These are phyloP conservation scores for Phytophthora hybrid DNA, from an alignment of 352 stramenopile genomes.

Conservation along the genomic window DNA sequence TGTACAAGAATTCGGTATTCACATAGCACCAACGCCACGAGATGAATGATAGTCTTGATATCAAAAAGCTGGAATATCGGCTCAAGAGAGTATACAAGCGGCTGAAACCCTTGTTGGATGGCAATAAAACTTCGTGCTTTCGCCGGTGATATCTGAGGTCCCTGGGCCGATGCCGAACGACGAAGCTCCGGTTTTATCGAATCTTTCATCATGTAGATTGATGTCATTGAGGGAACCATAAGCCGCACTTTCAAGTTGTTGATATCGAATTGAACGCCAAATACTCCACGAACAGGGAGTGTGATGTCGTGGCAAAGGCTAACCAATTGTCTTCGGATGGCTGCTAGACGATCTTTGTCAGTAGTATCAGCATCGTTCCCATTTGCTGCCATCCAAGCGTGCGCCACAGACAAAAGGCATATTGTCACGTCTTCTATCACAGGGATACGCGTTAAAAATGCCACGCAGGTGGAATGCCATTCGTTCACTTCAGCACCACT, in stretches of 20 bases:
- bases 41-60: conserved; percentile 74
- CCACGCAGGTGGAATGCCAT: conserved; percentile 78
- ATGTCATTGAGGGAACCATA: conserved; percentile 60
- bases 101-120: conserved; percentile 65
- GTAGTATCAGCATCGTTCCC: not conserved
- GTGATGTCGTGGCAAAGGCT: conserved; percentile 66
- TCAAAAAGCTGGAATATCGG: conserved; percentile 81
- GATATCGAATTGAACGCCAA: conserved; percentile 69
- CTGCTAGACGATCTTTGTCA: conserved; percentile 9
- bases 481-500: conserved; percentile 28
- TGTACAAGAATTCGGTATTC: conserved; percentile 87
- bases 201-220: conserved; percentile 57
- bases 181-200: conserved; percentile 23
- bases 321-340: conserved; percentile 49
- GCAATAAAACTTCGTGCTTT: conserved; percentile 60
- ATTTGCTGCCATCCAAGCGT: conserved; percentile 54
- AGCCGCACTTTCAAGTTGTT: conserved; percentile 46
- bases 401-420: conserved; percentile 66
- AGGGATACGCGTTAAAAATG: conserved; percentile 76
- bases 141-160: conserved; percentile 46
- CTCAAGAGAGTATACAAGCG: conserved; percentile 73
- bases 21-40: conserved; percentile 74
- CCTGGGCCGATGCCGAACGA: conserved; percentile 22
- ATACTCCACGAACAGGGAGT: conserved; percentile 69
- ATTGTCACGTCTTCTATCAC: conserved; percentile 60